phyloP scores from a whole-genome alignment of 805 yeast species.

The Komagataella mondaviorum region DNA sequence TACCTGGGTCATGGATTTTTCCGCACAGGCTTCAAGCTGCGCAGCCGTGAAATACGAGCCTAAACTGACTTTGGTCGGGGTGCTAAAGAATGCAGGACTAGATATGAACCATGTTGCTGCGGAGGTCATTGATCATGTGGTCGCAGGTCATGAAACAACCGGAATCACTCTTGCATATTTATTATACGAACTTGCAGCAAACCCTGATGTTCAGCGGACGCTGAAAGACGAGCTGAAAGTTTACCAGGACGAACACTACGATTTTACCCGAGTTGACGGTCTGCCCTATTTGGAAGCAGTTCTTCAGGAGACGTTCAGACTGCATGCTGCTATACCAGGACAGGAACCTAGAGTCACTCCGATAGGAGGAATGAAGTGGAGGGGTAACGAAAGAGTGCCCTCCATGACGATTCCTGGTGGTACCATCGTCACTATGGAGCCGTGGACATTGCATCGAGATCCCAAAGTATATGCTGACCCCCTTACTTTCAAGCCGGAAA shows the following conservation, averaged over 20 bases:
- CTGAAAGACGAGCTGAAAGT: conserved; percentile 31
- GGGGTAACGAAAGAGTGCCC: conserved; percentile 13
- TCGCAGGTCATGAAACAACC: conserved; percentile 72
- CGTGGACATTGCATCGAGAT: conserved; percentile 49
- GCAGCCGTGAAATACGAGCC: conserved; percentile 6
- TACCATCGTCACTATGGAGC: conserved; percentile 48
- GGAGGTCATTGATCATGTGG: conserved; percentile 48
- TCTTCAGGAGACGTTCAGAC: conserved; percentile 43
- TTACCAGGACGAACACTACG: conserved; percentile 15
- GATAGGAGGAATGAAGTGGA: conserved; percentile 12
- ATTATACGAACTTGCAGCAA: conserved; percentile 42
- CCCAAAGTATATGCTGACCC: conserved; percentile 36
- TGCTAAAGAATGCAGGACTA: conserved; percentile 9
- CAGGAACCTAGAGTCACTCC: conserved; percentile 50
- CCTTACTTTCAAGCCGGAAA: conserved; percentile 37
- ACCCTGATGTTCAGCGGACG: conserved; percentile 28
- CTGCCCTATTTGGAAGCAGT: conserved; percentile 50
- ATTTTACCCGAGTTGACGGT: conserved; percentile 30
- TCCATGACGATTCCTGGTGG: conserved; percentile 31
- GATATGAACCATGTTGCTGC: conserved; percentile 20
- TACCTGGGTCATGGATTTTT: conserved; percentile 25
- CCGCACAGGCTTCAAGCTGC: conserved; percentile 6
- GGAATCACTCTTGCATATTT: conserved; percentile 51
- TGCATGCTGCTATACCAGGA: conserved; percentile 65
- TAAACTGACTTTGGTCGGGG: conserved; percentile 11